Evolutionary conservation across 306 rosid species (phyloP).

Genomic region (Coriaria nepalensis): DNA sequence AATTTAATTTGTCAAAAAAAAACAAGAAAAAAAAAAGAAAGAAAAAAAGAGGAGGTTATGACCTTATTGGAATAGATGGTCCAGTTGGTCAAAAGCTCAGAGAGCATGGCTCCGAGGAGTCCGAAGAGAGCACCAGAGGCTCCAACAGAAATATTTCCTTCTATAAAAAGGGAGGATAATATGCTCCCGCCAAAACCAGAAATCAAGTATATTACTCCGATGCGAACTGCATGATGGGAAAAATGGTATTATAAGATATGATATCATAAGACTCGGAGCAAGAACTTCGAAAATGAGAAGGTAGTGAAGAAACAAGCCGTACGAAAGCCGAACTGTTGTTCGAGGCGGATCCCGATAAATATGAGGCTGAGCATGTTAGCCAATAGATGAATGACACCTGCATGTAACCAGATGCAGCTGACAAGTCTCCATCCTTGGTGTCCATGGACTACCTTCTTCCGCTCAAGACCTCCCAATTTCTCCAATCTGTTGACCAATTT

Average conservation of each 20-base stretch:
- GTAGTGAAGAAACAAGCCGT: background rate
- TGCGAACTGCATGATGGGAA: slow-evolving; percentile 17
- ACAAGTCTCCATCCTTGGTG: slow-evolving; percentile 37
- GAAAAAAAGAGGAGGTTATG: background rate
- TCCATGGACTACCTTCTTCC: slow-evolving; percentile 24
- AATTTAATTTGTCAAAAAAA: background rate
- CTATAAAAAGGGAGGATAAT: slow-evolving; percentile 26
- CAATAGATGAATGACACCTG: slow-evolving; percentile 41
- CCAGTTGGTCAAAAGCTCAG: slow-evolving; percentile 41
- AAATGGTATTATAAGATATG: background rate
- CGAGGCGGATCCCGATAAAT: slow-evolving; percentile 40
- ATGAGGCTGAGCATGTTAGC: slow-evolving; percentile 40
- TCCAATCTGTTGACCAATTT: slow-evolving; percentile 21
- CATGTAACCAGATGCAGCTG: slow-evolving; percentile 37
- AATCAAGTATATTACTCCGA: slow-evolving; percentile 26
- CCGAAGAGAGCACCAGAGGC: slow-evolving; percentile 46
- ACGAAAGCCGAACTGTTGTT: slow-evolving; percentile 44
- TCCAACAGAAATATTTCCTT: slow-evolving; percentile 27
- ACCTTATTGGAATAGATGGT: slow-evolving; percentile 32
- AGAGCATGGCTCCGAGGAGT: slow-evolving; percentile 40
- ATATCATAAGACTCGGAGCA: background rate
- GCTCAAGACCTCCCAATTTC: slow-evolving; percentile 32
- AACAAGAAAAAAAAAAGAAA: background rate
- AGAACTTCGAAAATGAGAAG: background rate
- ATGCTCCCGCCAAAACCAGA: slow-evolving; percentile 40